Percentiles rank a stretch among this genome's conserved stretches.
Evolutionary conservation across 2,329 filamentous ascomycete genomes (phyloP).

Genomic region (Thelonectria discophora): DNA sequence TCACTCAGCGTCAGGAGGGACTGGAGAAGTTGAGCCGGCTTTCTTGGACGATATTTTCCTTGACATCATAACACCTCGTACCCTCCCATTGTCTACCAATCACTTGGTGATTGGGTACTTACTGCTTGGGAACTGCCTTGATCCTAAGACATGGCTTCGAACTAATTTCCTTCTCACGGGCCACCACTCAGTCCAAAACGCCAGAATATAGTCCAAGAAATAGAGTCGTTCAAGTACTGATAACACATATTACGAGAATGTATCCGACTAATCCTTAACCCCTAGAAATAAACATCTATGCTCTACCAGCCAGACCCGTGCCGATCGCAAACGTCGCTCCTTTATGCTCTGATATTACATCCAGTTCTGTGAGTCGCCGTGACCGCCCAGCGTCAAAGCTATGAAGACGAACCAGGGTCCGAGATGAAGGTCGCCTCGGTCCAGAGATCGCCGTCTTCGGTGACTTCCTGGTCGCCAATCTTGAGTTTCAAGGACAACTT

Average conservation of each 20-base stretch:
- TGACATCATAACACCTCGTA: too few relatives aligned
- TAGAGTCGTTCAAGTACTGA: not conserved
- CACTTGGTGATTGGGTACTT: too few relatives aligned
- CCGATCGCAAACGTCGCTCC: not conserved
- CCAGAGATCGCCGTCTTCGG: conserved; percentile 84
- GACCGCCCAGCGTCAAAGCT: conserved; percentile 24
- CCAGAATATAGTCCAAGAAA: too few relatives aligned
- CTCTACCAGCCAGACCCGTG: not conserved
- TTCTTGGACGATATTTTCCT: too few relatives aligned
- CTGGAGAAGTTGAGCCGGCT: too few relatives aligned
- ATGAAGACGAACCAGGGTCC: conserved; percentile 45
- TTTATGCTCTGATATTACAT: not conserved
- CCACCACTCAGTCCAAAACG: too few relatives aligned
- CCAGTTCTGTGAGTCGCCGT: not conserved
- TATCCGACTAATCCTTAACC: not conserved
- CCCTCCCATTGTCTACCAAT: too few relatives aligned
- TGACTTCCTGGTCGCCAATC: conserved; percentile 79
- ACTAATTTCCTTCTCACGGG: too few relatives aligned
- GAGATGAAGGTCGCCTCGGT: conserved; percentile 96
- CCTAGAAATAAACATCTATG: not conserved
- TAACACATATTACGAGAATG: not conserved
- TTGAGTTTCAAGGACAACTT: conserved; percentile 81
- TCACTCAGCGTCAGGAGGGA: too few relatives aligned
- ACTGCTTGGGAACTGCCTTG: too few relatives aligned
- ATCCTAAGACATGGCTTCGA: too few relatives aligned